phyloP scores from a whole-genome alignment of 345 rosid species.

The Clarkia xantiana region DNA sequence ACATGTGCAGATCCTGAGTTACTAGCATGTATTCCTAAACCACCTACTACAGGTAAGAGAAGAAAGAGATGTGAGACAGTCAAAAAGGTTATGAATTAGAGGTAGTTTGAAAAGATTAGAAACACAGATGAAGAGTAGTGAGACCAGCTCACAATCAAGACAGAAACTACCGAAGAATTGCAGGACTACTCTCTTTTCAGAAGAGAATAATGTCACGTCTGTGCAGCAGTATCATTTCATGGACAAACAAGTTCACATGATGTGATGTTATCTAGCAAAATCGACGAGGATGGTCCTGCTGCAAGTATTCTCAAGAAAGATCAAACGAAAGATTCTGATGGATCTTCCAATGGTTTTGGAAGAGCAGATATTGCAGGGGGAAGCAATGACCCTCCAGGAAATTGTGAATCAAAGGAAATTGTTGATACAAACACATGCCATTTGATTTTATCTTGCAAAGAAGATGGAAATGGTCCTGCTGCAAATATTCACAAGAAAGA shows the following conservation, averaged over 20 bases:
- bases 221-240: constrained; percentile 12
- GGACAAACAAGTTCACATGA: constrained; percentile 9
- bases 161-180: constrained; percentile 14
- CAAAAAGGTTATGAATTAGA: constrained; percentile 11
- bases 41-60: constrained; percentile 42
- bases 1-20: constrained; percentile 21
- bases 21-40: constrained; percentile 20
- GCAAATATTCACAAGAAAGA: too few relatives aligned
- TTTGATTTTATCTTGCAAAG: too few relatives aligned
- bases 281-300: too few relatives aligned
- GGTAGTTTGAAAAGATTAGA: constrained; percentile 29
- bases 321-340: too few relatives aligned
- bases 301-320: too few relatives aligned
- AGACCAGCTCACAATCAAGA: constrained; percentile 7
- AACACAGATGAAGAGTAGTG: constrained; percentile 7
- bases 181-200: constrained; percentile 9
- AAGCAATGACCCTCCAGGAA: constrained; percentile 6
- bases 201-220: constrained; percentile 15
- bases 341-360: neutral
- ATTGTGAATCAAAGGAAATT: too few relatives aligned
- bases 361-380: constrained; percentile 9
- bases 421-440: too few relatives aligned
- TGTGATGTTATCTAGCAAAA: too few relatives aligned
- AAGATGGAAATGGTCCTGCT: too few relatives aligned
- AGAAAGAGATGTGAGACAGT: constrained; percentile 25